These are phyloP conservation scores for Populus pruinosa DNA, from an alignment of 345 rosid species.

Conservation along the genomic window DNA sequence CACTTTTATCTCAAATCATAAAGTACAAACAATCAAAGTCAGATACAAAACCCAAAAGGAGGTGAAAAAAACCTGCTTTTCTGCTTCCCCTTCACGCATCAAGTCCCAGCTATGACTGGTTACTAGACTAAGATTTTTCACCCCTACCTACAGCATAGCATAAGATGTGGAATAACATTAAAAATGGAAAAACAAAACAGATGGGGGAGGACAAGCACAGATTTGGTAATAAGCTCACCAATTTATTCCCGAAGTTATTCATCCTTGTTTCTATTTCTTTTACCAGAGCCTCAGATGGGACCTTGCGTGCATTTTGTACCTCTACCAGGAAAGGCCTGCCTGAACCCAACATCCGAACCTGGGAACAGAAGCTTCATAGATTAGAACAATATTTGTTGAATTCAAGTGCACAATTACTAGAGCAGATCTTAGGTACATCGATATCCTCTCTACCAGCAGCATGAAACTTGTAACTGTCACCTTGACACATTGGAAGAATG, in stretches of 20 bases:
- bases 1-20: neutral
- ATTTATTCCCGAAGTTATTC: constrained; percentile 52
- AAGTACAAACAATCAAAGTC: neutral
- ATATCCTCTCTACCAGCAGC: constrained; percentile 99
- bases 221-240: constrained; percentile 44
- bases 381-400: constrained; percentile 19
- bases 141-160: constrained; percentile 52
- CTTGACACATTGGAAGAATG: constrained; percentile 68
- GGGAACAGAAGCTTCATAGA: constrained; percentile 23
- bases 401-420: constrained; percentile 7
- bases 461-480: constrained; percentile 88
- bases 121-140: constrained; percentile 64
- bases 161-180: constrained; percentile 3
- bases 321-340: constrained; percentile 97
- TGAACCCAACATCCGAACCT: constrained; percentile 98
- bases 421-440: constrained; percentile 48
- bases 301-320: constrained; percentile 75
- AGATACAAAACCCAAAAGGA: neutral
- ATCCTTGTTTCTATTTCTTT: constrained; percentile 65
- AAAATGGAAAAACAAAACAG: neutral
- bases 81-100: constrained; percentile 99
- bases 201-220: neutral
- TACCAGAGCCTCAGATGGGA: constrained; percentile 56
- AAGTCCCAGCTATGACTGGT: constrained; percentile 71
- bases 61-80: constrained; percentile 62